Conservation (phyloP, 345 rosid species). For the Hypericum perforatum region DNA sequence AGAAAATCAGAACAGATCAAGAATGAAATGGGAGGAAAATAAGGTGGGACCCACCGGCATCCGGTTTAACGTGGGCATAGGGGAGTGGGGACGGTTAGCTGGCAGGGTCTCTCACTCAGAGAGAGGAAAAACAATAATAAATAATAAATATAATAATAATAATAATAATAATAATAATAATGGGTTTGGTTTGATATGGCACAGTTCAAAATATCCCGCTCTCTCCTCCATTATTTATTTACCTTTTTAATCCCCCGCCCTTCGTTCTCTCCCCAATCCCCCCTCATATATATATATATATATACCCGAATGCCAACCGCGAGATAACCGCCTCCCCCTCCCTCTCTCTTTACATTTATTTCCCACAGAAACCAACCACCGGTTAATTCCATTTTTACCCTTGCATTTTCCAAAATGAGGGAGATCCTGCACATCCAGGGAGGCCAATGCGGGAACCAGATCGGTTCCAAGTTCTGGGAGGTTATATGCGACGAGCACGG, state of each 20-base stretch:
- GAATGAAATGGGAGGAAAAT: no score
- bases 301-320: no score
- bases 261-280: slow-evolving; percentile 1
- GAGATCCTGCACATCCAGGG: slow-evolving; percentile 94
- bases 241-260: slow-evolving; percentile 3
- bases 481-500: slow-evolving; percentile 97
- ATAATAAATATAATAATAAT: no score
- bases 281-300: background rate
- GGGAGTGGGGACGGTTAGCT: no score
- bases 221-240: slow-evolving; percentile 2
- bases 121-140: no score
- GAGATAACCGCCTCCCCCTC: background rate
- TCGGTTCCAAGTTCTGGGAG: slow-evolving; percentile 98
- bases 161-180: no score
- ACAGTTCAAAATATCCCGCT: slow-evolving; percentile 21
- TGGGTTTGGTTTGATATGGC: background rate
- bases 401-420: slow-evolving; percentile 38
- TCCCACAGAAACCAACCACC: background rate
- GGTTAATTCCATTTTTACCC: background rate
- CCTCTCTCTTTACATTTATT: background rate
- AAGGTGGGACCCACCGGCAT: no score
- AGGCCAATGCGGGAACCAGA: slow-evolving; percentile 98
- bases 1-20: no score
- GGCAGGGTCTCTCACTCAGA: no score
- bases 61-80: no score